Base-by-base conservation (phyloP, 805 yeast species). In the Blastobotrys peoriensis region DNA sequence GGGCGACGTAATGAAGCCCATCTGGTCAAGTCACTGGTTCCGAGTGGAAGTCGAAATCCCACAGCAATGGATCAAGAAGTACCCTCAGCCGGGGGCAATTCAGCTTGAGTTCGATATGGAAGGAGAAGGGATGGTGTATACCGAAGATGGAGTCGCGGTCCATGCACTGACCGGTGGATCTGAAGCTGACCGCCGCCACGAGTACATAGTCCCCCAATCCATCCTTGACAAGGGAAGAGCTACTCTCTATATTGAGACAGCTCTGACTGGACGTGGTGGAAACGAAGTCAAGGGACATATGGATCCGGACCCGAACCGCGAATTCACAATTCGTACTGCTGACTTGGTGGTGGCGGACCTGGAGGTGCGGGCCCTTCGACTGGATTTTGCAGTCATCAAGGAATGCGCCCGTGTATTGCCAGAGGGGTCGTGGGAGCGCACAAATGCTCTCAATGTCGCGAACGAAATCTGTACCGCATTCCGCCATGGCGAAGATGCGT, bases 21-120 rank as follows among this genome's bases (percentile, higher is more conserved):
- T 91, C 15, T 89, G 97, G 98, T 81, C 89, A 45, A 82, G 96
- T 1, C 91, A 86, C 51, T 89, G 98, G 98, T 86, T 91, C 64
- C 75, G 78, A 54, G 66, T 87, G 9, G 65, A 71, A 9, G 64
- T 84, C 47, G 67, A 68, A 9, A 68, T 88, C 3, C 94, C 95
- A 0, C 66, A 74, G 69, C 50, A 64, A 5, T 60, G 67, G 17
- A 67, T 69, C n/a, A 76, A 75, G 30, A 71, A 69, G 47, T 72
- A 86, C 34, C n/a, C n/a, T n/a, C 65, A 80, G 43, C 30, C 30
- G 13, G 30, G 30, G 8, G 13, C 30, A 8, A 25, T 25, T 25
- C 63, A 76, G 41, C 70, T 81, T 42, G 76, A 81, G 46, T 74
- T 85, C 45, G 81, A 85, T 50, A 87, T 89, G 83, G 95, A 88